Evolutionary conservation across 2,329 filamentous ascomycete genomes (phyloP).

Genomic region (Fusarium sp.): DNA sequence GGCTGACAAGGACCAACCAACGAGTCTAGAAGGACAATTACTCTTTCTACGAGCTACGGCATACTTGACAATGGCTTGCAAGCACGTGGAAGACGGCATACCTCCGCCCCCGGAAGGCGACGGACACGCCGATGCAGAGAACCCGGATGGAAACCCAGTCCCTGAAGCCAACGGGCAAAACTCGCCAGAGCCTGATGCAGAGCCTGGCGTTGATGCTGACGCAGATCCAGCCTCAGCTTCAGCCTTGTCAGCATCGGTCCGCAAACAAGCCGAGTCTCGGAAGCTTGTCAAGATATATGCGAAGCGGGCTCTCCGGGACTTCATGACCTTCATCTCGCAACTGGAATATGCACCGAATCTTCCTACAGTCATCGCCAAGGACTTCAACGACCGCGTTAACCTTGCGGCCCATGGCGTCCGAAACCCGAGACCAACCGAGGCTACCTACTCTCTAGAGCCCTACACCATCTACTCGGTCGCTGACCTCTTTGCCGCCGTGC

Average conservation of each 20-base stretch:
- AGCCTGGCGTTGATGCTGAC: neutral
- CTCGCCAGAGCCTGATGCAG: conserved; percentile 1
- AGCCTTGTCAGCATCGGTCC: conserved; percentile 13
- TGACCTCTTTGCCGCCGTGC: conserved; percentile 73
- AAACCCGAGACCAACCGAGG: conserved; percentile 50
- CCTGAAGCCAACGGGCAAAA: conserved; percentile 4
- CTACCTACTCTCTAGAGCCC: conserved; percentile 38
- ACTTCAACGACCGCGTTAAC: conserved; percentile 65
- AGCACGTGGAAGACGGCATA: conserved; percentile 66
- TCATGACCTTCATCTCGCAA: conserved; percentile 72
- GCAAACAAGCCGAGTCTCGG: conserved; percentile 50
- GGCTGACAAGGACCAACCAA: conserved; percentile 66
- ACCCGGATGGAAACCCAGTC: neutral
- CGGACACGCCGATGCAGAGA: conserved; percentile 7
- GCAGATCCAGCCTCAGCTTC: neutral
- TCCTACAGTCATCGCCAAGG: conserved; percentile 65
- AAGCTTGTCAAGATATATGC: conserved; percentile 77
- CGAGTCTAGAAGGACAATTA: conserved; percentile 75
- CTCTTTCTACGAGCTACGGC: conserved; percentile 77
- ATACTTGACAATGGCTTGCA: conserved; percentile 74
- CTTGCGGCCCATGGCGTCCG: conserved; percentile 59
- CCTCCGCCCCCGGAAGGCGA: conserved; percentile 23
- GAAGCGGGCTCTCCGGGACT: conserved; percentile 78
- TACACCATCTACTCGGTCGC: conserved; percentile 59
- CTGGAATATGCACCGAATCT: conserved; percentile 82